Base-by-base conservation (phyloP, 768 basidiomycete species). In the Asterophora lycoperdoides region DNA sequence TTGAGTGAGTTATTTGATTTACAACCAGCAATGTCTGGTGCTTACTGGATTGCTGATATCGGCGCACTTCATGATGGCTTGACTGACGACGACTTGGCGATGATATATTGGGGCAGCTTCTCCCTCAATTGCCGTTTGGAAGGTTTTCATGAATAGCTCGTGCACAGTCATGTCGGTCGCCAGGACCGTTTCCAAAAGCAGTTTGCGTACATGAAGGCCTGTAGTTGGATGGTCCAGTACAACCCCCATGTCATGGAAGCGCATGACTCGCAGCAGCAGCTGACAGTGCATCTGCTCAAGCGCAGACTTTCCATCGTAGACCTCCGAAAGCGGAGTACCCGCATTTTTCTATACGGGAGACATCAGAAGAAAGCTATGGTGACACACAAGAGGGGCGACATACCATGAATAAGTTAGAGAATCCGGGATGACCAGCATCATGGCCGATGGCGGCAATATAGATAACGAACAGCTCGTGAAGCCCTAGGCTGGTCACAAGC, bases 31-130 rank as follows among this genome's bases (percentile, higher is more conserved):
- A 45, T 15, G 45, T 17, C 43, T 32, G 41, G 26, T 14, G 80
- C 93, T 56, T 64, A 96, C 93, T 13, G 96, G 95, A 65, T 99
- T 99, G 64, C 91, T 93, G 60, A 99, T 98, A 69, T 99, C 96
- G 14, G 95, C 93, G 60, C 94, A 96, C 68, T 99, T 98, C 64
- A 99, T 83, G 44, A 99, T 70, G 3, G 89, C 88, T 60, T 97
- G 93, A 62, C 91, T 95, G 18, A 93, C 66, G 45, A 95, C 67
- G 19, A 88, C 72, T 56, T 86, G 76, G 46, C 83, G 77, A 55
- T 68, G 61, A 44, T 69, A 68, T 37, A 78, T 58, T 8, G 74
- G 60, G 14, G 58, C 62, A 17, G 66, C 38, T 23, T 70, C 68
- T 17, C 75, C 77, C 3, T 65, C 60, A 33, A 85, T 65, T 19